Percentiles rank a stretch among this genome's conserved stretches.
phyloP scores from a whole-genome alignment of 192 early-diverging fungal genomes.

The Backusella tuberculispora region DNA sequence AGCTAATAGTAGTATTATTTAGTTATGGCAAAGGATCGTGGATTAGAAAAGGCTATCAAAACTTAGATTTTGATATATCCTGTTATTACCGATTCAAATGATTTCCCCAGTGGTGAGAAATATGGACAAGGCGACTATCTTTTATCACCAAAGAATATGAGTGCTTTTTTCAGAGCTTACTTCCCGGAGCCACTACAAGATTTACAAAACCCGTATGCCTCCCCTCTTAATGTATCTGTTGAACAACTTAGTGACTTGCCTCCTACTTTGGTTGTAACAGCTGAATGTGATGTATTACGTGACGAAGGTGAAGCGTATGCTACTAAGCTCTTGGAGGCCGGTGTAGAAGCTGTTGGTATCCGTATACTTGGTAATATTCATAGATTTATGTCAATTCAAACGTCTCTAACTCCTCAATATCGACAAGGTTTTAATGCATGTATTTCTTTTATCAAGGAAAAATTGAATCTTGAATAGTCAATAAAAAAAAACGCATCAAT shows the following conservation, averaged over 20 bases:
- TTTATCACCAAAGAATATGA: not conserved
- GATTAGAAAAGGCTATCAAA: too few species aligned
- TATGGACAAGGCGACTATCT: not conserved
- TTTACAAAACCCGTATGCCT: not conserved
- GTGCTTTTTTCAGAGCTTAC: not conserved
- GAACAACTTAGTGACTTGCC: constrained; percentile 25
- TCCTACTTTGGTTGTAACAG: constrained; percentile 23
- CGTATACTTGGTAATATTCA: constrained; percentile 25
- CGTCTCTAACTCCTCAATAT: not conserved
- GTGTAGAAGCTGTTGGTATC: constrained; percentile 30
- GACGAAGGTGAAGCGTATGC: constrained; percentile 32
- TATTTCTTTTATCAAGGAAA: not conserved
- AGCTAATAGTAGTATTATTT: not conserved
- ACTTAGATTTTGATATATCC: constrained; percentile 26
- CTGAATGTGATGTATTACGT: constrained; percentile 26
- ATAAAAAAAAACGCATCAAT: too few species aligned
- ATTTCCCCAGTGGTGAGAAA: not conserved
- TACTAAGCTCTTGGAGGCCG: constrained; percentile 15
- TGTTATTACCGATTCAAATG: not conserved
- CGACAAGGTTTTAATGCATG: not conserved
- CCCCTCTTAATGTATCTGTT: not conserved
- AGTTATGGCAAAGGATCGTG: constrained; percentile 16
- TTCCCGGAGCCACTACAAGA: not conserved
- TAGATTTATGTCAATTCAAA: not conserved
- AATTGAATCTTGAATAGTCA: not conserved